Evolutionary conservation across 2,329 filamentous ascomycete genomes (phyloP), one percentile per base, ranked within the genome.

Genomic region (Aspergillus sp.): DNA sequence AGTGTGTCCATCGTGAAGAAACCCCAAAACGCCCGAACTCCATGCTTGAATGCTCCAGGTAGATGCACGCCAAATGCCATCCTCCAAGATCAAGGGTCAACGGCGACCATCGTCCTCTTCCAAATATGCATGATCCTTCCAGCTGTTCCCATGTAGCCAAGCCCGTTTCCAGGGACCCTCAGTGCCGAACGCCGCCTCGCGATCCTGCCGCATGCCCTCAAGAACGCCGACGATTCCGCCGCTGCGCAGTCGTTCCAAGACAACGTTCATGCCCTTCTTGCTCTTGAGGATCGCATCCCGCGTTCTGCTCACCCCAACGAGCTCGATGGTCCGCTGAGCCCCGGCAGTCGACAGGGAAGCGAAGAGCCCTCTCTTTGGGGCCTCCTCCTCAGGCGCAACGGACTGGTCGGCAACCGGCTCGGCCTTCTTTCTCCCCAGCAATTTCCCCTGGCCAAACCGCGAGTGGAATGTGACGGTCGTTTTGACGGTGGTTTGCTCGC

Each of bases 171-270:
- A 64, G 10, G 57, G 52, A 5, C 60, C 55, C 12, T 65, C 58
- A 5, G 51, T 43, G 3, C 55, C 59, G 37, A 53, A 46, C 36
- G 55, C 47, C 31, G 53, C 50, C 44, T 73, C 68, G 25, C 71
- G 66, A 49, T 82, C 78, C 45, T 67, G 63, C 32, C 75, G 66
- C 78, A 82, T 82, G 16, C 77, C 78, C 43, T 82, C 79, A 17
- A 84, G 60, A n/a, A 82, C 80, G 14, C 61, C 78, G 11, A 81
- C 75, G 12, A 84, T 62, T 1, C 80, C 80, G 24, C 79, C 79
- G 36, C 68, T 66, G 33, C 80, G 66, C 51, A 84, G 57, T 22
- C 76, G 62, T 49, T 77, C 72, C 5, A 80, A 61, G 14, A 80
- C 76, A 14, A 80, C 68, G 37, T 76, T 77, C 76, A 80, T 80